Percentiles rank a stretch among this genome's conserved stretches.
These are phyloP conservation scores for Puccinia triticina DNA, from an alignment of 1,284 basidiomycete species.

Conservation along the genomic window DNA sequence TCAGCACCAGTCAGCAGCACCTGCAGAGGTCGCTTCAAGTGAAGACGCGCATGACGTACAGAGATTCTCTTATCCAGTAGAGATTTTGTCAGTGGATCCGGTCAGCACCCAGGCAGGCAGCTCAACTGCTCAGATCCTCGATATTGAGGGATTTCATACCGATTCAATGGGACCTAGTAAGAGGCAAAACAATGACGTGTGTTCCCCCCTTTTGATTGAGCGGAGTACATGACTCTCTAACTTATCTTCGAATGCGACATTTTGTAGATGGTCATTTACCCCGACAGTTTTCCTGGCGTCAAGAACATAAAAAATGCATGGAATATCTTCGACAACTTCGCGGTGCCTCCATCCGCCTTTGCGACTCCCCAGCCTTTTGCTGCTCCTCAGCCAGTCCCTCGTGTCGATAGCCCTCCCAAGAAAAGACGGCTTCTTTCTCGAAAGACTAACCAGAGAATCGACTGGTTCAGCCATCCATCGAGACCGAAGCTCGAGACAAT, in stretches of 20 bases:
- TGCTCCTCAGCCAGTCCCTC: not conserved
- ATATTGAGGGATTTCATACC: not conserved
- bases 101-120: too few relatives aligned
- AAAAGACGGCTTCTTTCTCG: conserved; percentile 1
- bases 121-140: not conserved
- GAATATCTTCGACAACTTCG: not conserved
- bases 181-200: not conserved
- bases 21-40: not conserved
- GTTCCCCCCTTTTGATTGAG: not conserved
- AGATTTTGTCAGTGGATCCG: not conserved
- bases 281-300: conserved; percentile 6
- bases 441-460: not conserved
- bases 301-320: not conserved
- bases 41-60: not conserved
- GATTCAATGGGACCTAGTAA: not conserved
- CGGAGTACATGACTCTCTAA: too few relatives aligned
- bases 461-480: not conserved
- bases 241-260: not conserved
- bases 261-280: not conserved
- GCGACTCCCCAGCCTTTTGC: not conserved
- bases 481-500: conserved; percentile 19
- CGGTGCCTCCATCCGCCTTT: not conserved
- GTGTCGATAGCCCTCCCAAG: not conserved
- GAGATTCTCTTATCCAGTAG: not conserved
- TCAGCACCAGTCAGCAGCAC: not conserved